Evolutionary conservation across 164 flowering plant species (phyloP).

Genomic region (Warburgia ugandensis): DNA sequence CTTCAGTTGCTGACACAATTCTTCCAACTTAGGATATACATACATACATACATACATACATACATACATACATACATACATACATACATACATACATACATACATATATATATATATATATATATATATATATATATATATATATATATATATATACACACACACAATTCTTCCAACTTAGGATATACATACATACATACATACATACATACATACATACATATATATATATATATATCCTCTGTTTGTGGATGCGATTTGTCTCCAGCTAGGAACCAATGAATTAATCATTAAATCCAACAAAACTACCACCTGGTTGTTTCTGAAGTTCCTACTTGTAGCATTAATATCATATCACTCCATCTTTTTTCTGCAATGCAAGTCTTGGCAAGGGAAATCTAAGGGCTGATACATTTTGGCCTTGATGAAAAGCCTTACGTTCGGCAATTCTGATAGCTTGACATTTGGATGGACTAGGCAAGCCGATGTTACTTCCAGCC

Average conservation of each 20-base stretch:
- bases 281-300: slow-evolving; percentile 29
- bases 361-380: slow-evolving; percentile 39
- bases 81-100: slow-evolving; percentile 16
- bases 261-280: slow-evolving; percentile 38
- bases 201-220: no score
- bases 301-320: slow-evolving; percentile 38
- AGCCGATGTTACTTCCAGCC: slow-evolving; percentile 42
- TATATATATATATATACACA: slow-evolving; percentile 18
- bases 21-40: slow-evolving; percentile 21
- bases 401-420: slow-evolving; percentile 25
- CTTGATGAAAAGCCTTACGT: slow-evolving; percentile 25
- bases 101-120: no score
- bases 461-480: slow-evolving; percentile 34
- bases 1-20: slow-evolving; percentile 23
- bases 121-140: no score
- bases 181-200: no score
- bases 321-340: slow-evolving; percentile 29
- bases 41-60: no score
- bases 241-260: slow-evolving; percentile 28
- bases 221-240: no score
- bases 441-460: slow-evolving; percentile 33
- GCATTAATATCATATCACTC: slow-evolving; percentile 39
- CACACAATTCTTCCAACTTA: slow-evolving; percentile 26
- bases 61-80: no score
- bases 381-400: slow-evolving; percentile 34